phyloP scores from a whole-genome alignment of 1,284 basidiomycete genomes.

The Xanthoconium separans region DNA sequence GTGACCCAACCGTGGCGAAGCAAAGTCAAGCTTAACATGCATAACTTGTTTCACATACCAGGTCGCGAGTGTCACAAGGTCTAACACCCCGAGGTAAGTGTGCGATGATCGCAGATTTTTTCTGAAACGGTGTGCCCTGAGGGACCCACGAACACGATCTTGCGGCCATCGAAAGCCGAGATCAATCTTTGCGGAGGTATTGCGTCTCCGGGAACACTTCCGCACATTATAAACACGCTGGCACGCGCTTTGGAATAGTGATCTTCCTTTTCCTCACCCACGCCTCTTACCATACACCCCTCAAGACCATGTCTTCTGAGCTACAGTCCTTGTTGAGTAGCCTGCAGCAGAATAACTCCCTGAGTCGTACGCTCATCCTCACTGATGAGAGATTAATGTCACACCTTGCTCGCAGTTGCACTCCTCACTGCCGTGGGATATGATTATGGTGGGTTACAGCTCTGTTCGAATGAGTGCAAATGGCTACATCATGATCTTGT shows the following conservation, averaged over 20 bases:
- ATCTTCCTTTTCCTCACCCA: not conserved
- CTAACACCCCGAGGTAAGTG: no score
- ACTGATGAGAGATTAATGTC: not conserved
- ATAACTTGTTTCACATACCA: no score
- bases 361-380: not conserved
- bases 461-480: no score
- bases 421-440: not conserved
- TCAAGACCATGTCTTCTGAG: not conserved
- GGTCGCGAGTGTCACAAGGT: no score
- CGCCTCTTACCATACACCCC: not conserved
- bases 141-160: not conserved
- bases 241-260: not conserved
- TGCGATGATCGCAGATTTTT: not conserved
- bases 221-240: not conserved
- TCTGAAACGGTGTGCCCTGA: not conserved
- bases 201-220: not conserved
- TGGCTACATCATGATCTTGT: not conserved
- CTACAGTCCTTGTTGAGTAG: not conserved
- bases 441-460: slow-evolving; percentile 2
- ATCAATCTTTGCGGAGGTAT: not conserved
- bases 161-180: not conserved
- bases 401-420: not conserved
- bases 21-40: no score
- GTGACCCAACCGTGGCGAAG: no score
- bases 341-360: not conserved